Conservation (phyloP, 78 protist species). For the Emiliania huxleyi region DNA sequence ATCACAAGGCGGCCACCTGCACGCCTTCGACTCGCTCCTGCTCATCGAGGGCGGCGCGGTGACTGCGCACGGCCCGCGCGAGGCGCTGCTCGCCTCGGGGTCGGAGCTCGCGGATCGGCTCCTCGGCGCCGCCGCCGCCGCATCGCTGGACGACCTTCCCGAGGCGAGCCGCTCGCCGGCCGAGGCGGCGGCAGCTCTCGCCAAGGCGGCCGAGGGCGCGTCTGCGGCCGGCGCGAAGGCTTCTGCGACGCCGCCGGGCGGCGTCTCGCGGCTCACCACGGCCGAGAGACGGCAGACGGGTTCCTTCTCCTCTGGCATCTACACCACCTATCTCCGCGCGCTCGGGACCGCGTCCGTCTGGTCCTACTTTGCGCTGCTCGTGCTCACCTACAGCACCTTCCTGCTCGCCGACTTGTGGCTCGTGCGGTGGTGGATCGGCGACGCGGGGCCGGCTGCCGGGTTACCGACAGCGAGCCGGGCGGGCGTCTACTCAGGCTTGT, state of each 20-base stretch:
- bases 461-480: not conserved
- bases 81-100: not conserved
- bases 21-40: not conserved
- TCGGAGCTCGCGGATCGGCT: not conserved
- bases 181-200: not conserved
- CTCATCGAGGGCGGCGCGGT: not conserved
- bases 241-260: not conserved
- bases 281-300: not conserved
- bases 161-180: not conserved
- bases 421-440: not conserved
- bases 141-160: not conserved
- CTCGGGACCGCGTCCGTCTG: not conserved
- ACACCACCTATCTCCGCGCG: not conserved
- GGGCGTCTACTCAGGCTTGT: not conserved
- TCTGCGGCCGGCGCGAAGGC: not conserved
- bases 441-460: not conserved
- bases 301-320: not conserved
- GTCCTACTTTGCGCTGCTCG: not conserved
- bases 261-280: not conserved
- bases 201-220: not conserved
- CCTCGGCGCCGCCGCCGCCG: not conserved
- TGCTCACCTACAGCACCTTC: not conserved
- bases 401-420: conserved; percentile 26
- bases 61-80: not conserved
- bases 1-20: not conserved